Evolutionary conservation across 768 basidiomycete genomes (phyloP), one percentile per base, ranked within the genome.

Genomic region (Cystobasidium onofrii): DNA sequence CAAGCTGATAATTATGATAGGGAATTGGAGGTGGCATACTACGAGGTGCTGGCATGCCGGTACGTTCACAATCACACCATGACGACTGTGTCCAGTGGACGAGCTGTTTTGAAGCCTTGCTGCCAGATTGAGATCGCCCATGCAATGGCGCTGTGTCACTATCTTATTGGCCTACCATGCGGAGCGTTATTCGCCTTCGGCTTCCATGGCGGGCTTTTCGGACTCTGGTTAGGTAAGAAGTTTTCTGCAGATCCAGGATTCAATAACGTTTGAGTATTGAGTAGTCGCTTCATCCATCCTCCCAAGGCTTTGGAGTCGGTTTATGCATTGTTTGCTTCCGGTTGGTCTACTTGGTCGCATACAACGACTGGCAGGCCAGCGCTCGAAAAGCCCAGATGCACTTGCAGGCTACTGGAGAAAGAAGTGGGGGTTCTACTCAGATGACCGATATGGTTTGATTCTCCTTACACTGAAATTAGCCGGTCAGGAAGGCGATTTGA

Each of bases 261-360:
- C n/a, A n/a, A n/a, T n/a, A n/a, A n/a, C n/a, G n/a, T n/a, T n/a
- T n/a, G n/a, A n/a, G n/a, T n/a, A n/a, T n/a, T n/a, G n/a, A n/a
- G n/a, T n/a, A n/a, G n/a, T 25, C 44, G n/a, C n/a, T n/a, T n/a
- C n/a, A n/a, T n/a, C n/a, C n/a, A n/a, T n/a, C n/a, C n/a, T n/a
- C n/a, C n/a, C n/a, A n/a, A 71, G 69, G 69, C 2, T 71, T 71
- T 36, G 69, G 52, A 15, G 44, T 71, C 25, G 69, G 69, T 7
- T 13, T 71, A 1, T 25, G 23, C 52, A 7, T 55, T 10, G 69
- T 71, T n/a, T 71, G 52, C 29, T 4, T 31, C 20, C 44, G 44
- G 10, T 20, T 41, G 1, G 36, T 29, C 33, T 60, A 55, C 27
- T 23, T 46, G 33, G 52, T 60, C 3, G 9, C 61, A 1, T 39